These are phyloP conservation scores for Trametes cingulata DNA, from an alignment of 768 basidiomycete species.

Conservation along the genomic window DNA sequence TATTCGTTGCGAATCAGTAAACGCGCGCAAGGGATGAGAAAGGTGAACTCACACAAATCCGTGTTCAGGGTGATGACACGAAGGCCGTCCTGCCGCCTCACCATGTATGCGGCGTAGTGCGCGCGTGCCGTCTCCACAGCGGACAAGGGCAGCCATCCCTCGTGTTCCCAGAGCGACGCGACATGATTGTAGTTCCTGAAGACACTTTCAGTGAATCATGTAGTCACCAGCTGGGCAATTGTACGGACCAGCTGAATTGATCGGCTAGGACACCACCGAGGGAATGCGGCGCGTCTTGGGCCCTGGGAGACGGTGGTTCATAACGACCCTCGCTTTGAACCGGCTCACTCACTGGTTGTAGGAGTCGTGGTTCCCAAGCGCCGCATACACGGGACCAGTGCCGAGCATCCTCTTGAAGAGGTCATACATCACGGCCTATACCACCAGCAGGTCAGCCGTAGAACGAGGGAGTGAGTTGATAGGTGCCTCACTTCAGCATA, in stretches of 20 bases:
- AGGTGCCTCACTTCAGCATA: constrained; percentile 58
- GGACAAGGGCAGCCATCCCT: constrained; percentile 64
- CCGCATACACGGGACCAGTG: constrained; percentile 71
- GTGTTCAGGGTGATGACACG: constrained; percentile 77
- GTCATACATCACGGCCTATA: constrained; percentile 63
- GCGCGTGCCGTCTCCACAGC: constrained; percentile 58
- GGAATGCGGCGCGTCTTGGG: constrained; percentile 61
- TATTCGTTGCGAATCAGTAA: neutral
- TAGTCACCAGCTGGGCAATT: neutral
- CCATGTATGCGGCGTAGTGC: constrained; percentile 76
- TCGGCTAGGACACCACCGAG: constrained; percentile 53
- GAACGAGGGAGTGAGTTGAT: neutral
- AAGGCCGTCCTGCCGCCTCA: constrained; percentile 63
- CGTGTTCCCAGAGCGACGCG: constrained; percentile 66
- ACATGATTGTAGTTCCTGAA: constrained; percentile 78
- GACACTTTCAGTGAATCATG: neutral
- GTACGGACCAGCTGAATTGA: constrained; percentile 64
- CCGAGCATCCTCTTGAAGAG: constrained; percentile 63
- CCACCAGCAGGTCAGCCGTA: neutral
- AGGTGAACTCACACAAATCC: constrained; percentile 58
- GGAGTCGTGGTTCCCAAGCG: constrained; percentile 77
- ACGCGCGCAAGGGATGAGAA: neutral
- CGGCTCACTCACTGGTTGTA: constrained; percentile 55
- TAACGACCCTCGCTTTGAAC: neutral
- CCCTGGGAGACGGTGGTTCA: constrained; percentile 35